phyloP scores from a whole-genome alignment of 306 rosid species.

The Carpinus viminea region DNA sequence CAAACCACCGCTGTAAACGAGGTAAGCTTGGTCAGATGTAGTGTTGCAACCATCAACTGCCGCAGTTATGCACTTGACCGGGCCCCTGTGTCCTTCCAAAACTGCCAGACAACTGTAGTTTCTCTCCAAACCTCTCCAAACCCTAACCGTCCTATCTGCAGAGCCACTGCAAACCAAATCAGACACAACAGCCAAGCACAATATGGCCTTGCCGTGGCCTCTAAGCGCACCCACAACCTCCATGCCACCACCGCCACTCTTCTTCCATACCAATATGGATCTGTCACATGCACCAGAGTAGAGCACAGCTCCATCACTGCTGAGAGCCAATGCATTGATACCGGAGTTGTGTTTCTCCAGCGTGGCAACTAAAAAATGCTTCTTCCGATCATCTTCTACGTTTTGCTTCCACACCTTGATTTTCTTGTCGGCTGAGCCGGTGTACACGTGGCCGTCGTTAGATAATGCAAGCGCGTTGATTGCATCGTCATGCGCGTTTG shows the following conservation, averaged over 20 bases:
- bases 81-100: constrained; percentile 76
- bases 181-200: constrained; percentile 65
- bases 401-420: constrained; percentile 73
- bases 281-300: constrained; percentile 91
- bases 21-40: constrained; percentile 31
- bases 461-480: constrained; percentile 70
- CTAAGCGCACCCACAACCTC: constrained; percentile 62
- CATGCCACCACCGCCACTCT: constrained; percentile 34
- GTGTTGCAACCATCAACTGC: constrained; percentile 28
- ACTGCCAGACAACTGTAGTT: constrained; percentile 64
- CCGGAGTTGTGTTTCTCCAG: constrained; percentile 79
- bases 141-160: constrained; percentile 69
- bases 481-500: constrained; percentile 82
- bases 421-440: constrained; percentile 84
- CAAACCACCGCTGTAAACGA: constrained; percentile 80
- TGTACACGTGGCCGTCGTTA: constrained; percentile 64
- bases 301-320: constrained; percentile 53
- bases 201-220: constrained; percentile 69
- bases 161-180: constrained; percentile 86
- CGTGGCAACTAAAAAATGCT: constrained; percentile 45
- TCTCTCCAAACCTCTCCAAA: constrained; percentile 66
- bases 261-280: constrained; percentile 68
- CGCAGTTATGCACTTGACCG: constrained; percentile 72
- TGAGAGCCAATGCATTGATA: constrained; percentile 74
- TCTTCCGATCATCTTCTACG: constrained; percentile 46